Base-by-base conservation (phyloP, 768 basidiomycete genomes). In the Sarcodon aspratus region DNA sequence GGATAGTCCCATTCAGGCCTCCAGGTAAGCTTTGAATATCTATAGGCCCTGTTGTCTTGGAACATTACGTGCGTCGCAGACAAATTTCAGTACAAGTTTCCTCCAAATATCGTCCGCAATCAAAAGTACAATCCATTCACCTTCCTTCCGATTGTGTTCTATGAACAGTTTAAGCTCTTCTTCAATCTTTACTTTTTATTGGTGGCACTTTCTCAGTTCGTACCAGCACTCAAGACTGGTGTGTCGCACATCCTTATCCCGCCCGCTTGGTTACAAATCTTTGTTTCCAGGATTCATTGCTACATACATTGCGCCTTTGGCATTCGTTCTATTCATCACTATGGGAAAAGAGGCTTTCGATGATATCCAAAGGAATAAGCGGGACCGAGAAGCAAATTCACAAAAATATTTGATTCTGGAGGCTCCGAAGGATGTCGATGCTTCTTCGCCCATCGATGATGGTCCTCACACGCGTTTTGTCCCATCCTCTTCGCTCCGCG, bases 121-220 rank as follows among this genome's bases (percentile, higher is more conserved):
- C 95, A 98, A 66, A 99, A 99, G 70, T 98, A 98, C 74, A 95
- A 94, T 62, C 73, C 87, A 48, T 78, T 90, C 68, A 92, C 89
- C n/a, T 99, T 99, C 72, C 76, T 99, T 9, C 96, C 96, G 3
- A 78, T 97, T 55, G 94, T 98, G 42, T 80, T 98, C 63, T 98
- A 97, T 65, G 94, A 98, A 64, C 95, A 98, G 63, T 99, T 98
- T 83, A 98, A 97, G 66, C 97, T 95, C 74, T 99, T 99, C 72
- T 98, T 96, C 80, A 99, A 98, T 62, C 75, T 97, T 7, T 99
- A 98, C 66, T 99, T 99, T 62, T 78, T 98, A 9, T 82, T 98
- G 18, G 96, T 99, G 35, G 96, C 96, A 0, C 73, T 98, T 7
- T 92, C 88, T 8, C 96, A 98, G 65, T 96, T 99, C 61, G 70